Conservation (phyloP, 352 stramenopile species). For the Globisporangium acanthophoron region DNA sequence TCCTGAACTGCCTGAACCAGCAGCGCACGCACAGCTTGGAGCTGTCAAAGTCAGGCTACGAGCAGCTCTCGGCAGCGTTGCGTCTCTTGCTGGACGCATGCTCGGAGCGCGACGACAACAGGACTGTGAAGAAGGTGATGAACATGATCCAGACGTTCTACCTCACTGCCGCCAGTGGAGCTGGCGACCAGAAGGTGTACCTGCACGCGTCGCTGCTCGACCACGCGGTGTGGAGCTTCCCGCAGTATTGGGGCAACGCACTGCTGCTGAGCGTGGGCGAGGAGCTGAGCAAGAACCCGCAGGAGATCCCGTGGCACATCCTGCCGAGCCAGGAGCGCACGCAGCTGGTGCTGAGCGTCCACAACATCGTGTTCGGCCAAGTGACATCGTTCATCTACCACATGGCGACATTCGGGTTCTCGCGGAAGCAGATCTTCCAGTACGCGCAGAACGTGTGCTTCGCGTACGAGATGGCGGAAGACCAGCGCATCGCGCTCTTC, state of each 20-base stretch:
- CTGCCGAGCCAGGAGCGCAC: conserved; percentile 43
- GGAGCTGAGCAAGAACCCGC: conserved; percentile 68
- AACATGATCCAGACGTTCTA: conserved; percentile 87
- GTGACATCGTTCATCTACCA: conserved; percentile 72
- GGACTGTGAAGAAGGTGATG: conserved; percentile 68
- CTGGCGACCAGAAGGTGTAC: conserved; percentile 41
- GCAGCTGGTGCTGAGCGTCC: conserved; percentile 67
- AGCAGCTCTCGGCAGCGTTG: conserved; percentile 43
- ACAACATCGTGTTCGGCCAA: conserved; percentile 79
- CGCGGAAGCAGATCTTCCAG: conserved; percentile 56
- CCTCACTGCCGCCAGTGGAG: neutral
- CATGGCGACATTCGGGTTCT: conserved; percentile 66
- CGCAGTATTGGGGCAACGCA: conserved; percentile 69
- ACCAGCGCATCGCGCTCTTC: conserved; percentile 69
- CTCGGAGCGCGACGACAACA: conserved; percentile 55
- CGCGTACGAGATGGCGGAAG: conserved; percentile 73
- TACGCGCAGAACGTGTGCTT: conserved; percentile 74
- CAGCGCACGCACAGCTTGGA: conserved; percentile 55
- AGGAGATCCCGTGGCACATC: conserved; percentile 65
- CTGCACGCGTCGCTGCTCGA: conserved; percentile 43
- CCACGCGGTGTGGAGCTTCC: conserved; percentile 61
- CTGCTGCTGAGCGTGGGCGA: conserved; percentile 70
- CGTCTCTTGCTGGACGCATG: conserved; percentile 61
- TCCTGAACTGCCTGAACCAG: conserved; percentile 63
- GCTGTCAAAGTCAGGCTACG: conserved; percentile 50